phyloP scores from a whole-genome alignment of 2,329 filamentous ascomycete genomes.

The Ophiostoma pallidulum region DNA sequence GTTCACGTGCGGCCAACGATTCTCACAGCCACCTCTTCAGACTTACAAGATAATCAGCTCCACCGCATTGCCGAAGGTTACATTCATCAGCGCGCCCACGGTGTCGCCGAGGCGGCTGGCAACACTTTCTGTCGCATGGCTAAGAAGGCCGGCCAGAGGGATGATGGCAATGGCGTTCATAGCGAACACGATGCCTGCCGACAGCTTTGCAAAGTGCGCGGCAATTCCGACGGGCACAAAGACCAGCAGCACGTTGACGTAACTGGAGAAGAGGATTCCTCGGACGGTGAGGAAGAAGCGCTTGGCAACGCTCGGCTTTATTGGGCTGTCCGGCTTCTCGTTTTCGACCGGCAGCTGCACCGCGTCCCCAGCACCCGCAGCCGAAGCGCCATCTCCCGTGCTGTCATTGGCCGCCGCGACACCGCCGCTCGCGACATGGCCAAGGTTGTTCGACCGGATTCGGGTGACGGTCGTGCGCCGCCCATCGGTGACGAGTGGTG shows the following conservation, averaged over 20 bases:
- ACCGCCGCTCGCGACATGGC: background rate
- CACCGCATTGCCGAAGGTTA: conserved; percentile 85
- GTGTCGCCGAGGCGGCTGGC: conserved; percentile 74
- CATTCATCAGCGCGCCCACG: conserved; percentile 79
- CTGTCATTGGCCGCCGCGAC: background rate
- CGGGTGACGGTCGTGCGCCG: background rate
- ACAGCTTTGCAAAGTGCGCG: conserved; percentile 32
- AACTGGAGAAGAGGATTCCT: conserved; percentile 51
- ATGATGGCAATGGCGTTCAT: conserved; percentile 66
- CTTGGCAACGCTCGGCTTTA: conserved; percentile 15
- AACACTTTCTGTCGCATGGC: conserved; percentile 82
- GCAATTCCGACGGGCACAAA: conserved; percentile 63
- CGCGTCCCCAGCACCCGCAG: background rate
- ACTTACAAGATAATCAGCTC: conserved; percentile 67
- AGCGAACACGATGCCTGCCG: conserved; percentile 43
- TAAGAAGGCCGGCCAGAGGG: conserved; percentile 72
- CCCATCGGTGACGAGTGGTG: conserved; percentile 14
- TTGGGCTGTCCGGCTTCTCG: conserved; percentile 9
- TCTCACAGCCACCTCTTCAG: no score
- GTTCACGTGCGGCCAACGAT: no score
- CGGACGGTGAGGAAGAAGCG: conserved; percentile 36
- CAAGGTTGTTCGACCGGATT: background rate
- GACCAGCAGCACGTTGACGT: conserved; percentile 56
- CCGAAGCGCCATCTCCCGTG: no score
- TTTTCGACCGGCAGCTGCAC: background rate